Conservation (phyloP, 129 eudicot species). For the Apium graveolens region DNA sequence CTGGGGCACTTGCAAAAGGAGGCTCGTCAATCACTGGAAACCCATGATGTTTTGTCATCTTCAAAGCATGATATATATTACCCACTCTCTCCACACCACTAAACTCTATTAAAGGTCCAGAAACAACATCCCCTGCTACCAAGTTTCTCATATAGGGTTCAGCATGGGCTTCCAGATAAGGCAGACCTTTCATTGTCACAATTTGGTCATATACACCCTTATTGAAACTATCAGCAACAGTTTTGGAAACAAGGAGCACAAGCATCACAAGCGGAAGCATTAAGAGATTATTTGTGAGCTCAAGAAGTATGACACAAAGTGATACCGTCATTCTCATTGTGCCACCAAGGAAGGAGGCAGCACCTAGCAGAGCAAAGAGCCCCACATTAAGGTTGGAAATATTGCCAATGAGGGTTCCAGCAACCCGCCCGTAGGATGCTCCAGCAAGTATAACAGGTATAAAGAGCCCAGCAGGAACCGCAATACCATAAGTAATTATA, state of each 20-base stretch:
- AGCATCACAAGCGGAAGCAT: slow-evolving; percentile 92
- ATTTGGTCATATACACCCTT: slow-evolving; percentile 91
- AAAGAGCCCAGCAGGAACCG: slow-evolving; percentile 92
- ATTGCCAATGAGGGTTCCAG: slow-evolving; percentile 46
- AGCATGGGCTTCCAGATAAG: slow-evolving; percentile 86
- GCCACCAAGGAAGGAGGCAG: slow-evolving; percentile 97
- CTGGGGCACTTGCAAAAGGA: slow-evolving; percentile 76
- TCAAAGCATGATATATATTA: slow-evolving; percentile 53
- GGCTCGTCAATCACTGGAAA: slow-evolving; percentile 98
- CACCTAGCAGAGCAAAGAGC: slow-evolving; percentile 83
- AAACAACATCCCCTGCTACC: slow-evolving; percentile 78
- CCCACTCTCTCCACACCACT: slow-evolving; percentile 83
- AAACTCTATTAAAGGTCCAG: slow-evolving; percentile 79
- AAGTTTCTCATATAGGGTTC: slow-evolving; percentile 88
- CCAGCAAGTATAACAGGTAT: slow-evolving; percentile 97
- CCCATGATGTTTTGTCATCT: slow-evolving; percentile 68
- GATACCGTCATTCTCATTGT: slow-evolving; percentile 99
- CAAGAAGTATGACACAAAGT: slow-evolving; percentile 84
- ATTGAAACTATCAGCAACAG: slow-evolving; percentile 87
- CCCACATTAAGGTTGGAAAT: slow-evolving; percentile 64
- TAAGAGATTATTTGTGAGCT: slow-evolving; percentile 69
- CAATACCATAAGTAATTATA: slow-evolving; percentile 90
- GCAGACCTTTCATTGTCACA: slow-evolving; percentile 81
- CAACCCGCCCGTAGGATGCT: slow-evolving; percentile 81
- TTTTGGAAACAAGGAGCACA: slow-evolving; percentile 79